Evolutionary conservation across 2,329 filamentous ascomycete genomes (phyloP).

Genomic region (Sporothrix variecibatus): DNA sequence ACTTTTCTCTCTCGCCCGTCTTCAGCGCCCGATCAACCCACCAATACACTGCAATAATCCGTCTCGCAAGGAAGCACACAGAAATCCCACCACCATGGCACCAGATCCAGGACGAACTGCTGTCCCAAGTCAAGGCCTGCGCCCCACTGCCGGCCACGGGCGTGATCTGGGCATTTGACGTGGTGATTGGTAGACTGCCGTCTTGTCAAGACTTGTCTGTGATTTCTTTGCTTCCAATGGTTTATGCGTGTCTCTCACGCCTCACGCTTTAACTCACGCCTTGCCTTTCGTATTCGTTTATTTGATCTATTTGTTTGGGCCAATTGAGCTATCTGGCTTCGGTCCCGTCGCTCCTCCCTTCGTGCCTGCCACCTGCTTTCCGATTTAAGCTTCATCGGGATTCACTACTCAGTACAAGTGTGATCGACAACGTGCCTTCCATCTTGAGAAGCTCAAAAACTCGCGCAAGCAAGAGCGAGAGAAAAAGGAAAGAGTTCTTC

Average conservation of each 20-base stretch:
- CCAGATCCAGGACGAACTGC: slow-evolving; percentile 16
- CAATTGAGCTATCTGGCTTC: background rate
- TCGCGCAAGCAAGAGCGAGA: background rate
- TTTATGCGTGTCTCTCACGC: background rate
- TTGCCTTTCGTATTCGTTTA: background rate
- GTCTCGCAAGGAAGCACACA: background rate
- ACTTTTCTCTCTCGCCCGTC: background rate
- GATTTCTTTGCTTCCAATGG: background rate
- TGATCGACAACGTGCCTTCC: slow-evolving; percentile 8
- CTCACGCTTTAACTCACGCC: background rate
- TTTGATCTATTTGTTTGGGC: no score
- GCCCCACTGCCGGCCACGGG: background rate
- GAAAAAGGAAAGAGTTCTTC: background rate
- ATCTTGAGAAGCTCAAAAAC: background rate
- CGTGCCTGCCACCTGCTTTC: slow-evolving; percentile 12
- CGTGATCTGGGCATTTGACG: background rate
- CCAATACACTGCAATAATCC: background rate
- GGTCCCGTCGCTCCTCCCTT: background rate
- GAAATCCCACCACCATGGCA: slow-evolving; percentile 24
- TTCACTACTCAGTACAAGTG: background rate
- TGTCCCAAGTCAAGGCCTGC: background rate
- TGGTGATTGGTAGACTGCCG: background rate
- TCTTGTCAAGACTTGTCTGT: background rate
- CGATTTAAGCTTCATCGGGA: background rate
- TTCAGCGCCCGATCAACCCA: background rate